Evolutionary conservation across 257 asterid species (phyloP).

Genomic region (Fraxinus excelsior): DNA sequence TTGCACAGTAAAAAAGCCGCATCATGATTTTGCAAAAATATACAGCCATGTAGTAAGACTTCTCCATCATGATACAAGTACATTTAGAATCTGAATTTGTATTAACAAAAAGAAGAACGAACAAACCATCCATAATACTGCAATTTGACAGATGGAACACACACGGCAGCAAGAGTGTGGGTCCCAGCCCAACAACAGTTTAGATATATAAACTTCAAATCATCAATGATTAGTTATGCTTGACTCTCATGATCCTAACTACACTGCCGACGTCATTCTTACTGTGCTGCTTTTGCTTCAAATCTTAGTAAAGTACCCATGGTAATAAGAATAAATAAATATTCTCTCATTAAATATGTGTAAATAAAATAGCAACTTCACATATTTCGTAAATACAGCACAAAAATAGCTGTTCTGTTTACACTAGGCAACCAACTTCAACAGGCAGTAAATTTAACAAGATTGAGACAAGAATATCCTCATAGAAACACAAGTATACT

Average conservation of each 20-base stretch:
- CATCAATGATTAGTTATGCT: background rate
- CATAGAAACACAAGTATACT: background rate
- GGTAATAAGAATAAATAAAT: background rate
- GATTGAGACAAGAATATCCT: too few relatives aligned
- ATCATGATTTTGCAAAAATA: background rate
- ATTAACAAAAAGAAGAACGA: background rate
- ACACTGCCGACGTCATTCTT: background rate
- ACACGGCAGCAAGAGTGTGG: background rate
- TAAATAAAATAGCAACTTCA: too few relatives aligned
- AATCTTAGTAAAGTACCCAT: background rate
- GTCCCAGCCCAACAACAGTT: background rate
- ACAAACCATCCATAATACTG: background rate
- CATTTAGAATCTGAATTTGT: background rate
- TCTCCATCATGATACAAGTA: background rate
- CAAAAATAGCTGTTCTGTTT: background rate
- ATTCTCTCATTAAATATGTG: constrained; percentile 1
- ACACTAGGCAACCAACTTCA: constrained; percentile 7
- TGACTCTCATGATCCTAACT: background rate
- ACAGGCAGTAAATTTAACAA: background rate
- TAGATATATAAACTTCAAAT: background rate
- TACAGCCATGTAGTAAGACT: background rate
- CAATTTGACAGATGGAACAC: background rate
- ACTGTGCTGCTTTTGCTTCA: background rate
- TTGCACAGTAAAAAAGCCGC: constrained; percentile 4
- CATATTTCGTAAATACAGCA: background rate